A percentile compares a stretch with the other conserved stretches of the same genome.
Conservation (phyloP, 2,329 filamentous ascomycete genomes). For the Xylariaceae sp. region DNA sequence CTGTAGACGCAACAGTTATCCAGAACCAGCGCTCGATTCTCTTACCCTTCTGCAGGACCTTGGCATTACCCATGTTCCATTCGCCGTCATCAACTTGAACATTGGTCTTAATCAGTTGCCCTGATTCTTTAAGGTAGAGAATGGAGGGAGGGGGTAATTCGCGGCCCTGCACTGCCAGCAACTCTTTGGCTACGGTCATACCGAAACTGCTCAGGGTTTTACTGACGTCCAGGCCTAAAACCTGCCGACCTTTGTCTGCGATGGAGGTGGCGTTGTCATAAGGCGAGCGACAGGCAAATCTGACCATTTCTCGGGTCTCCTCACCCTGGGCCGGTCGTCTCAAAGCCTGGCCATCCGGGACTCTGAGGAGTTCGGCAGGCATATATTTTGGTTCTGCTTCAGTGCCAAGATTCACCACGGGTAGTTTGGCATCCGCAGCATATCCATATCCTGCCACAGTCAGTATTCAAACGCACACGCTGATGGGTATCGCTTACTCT, state of each 20-base stretch:
- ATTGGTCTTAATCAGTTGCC: constrained; percentile 23
- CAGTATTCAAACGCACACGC: constrained; percentile 5
- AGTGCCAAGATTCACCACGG: constrained; percentile 63
- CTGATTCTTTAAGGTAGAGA: constrained; percentile 43
- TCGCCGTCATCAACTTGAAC: constrained; percentile 45
- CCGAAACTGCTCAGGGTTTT: constrained; percentile 48
- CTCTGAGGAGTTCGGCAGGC: constrained; percentile 59
- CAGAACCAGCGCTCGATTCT: constrained; percentile 47
- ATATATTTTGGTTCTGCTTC: constrained; percentile 54
- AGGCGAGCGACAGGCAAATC: constrained; percentile 63
- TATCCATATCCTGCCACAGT: constrained; percentile 26
- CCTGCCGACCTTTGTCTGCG: constrained; percentile 47
- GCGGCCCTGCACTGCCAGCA: constrained; percentile 69
- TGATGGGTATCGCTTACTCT: constrained; percentile 33
- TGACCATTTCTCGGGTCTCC: constrained; percentile 65
- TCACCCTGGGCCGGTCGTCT: constrained; percentile 51
- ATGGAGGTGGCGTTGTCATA: constrained; percentile 63
- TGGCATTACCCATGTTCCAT: constrained; percentile 62
- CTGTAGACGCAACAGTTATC: constrained; percentile 34
- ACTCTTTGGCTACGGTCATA: constrained; percentile 51
- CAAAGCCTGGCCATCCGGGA: constrained; percentile 60
- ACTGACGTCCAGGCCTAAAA: constrained; percentile 53
- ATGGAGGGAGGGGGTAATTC: constrained; percentile 58
- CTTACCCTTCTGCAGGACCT: constrained; percentile 48
- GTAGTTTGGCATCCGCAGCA: constrained; percentile 37